Conservation (phyloP, 2,329 filamentous ascomycete species). For the Fusarium marasasianum region DNA sequence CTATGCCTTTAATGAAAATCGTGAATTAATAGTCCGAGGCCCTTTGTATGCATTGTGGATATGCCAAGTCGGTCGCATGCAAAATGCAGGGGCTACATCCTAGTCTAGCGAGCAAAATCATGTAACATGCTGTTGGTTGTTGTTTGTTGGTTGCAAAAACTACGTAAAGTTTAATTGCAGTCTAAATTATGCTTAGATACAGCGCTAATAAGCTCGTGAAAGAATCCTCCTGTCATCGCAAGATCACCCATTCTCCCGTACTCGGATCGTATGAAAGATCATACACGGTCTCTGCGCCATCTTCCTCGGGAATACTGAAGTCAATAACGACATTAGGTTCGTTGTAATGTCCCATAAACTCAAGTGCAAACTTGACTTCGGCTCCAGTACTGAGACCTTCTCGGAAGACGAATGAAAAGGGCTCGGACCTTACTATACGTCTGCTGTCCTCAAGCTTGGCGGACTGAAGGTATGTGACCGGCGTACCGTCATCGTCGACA, state of each 20-base stretch:
- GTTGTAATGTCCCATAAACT: constrained; percentile 59
- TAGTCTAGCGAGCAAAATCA: background rate
- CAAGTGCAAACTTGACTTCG: constrained; percentile 50
- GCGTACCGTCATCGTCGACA: constrained; percentile 54
- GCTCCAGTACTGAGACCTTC: constrained; percentile 36
- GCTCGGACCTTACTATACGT: constrained; percentile 49
- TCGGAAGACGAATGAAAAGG: constrained; percentile 50
- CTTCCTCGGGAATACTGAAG: background rate
- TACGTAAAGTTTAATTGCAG: background rate
- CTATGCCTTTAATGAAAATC: background rate
- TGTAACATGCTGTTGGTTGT: background rate
- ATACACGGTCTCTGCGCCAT: background rate
- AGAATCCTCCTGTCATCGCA: background rate
- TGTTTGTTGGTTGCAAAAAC: background rate
- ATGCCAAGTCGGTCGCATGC: background rate
- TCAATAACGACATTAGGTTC: constrained; percentile 50
- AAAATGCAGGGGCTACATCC: background rate
- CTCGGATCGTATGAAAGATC: constrained; percentile 26
- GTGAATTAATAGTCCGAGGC: background rate
- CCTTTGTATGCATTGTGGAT: background rate
- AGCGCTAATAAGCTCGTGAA: background rate
- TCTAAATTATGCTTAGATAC: background rate
- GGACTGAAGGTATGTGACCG: constrained; percentile 51
- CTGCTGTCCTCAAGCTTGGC: constrained; percentile 52
- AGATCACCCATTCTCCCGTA: constrained; percentile 15